phyloP scores from a whole-genome alignment of 345 rosid species.

The thale cress (Arabidopsis thaliana) region DNA sequence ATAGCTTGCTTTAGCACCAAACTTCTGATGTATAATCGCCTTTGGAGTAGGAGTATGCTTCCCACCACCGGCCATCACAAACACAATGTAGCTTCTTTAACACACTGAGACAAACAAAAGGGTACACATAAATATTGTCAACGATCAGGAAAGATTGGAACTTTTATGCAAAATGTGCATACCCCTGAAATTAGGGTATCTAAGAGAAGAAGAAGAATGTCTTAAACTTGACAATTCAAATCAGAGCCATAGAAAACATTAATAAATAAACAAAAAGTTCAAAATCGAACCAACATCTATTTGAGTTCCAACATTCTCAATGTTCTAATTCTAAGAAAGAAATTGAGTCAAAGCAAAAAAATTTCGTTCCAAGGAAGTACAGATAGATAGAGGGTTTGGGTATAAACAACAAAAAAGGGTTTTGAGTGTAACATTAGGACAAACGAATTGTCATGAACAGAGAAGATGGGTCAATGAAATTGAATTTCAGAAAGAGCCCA shows the following conservation, averaged over 20 bases:
- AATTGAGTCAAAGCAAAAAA: slow-evolving; percentile 8
- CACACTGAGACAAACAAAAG: slow-evolving; percentile 32
- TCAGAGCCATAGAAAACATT: slow-evolving; percentile 7
- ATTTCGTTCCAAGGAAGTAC: slow-evolving; percentile 9
- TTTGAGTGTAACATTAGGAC: slow-evolving; percentile 10
- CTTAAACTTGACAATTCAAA: background rate
- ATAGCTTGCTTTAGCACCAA: slow-evolving; percentile 70
- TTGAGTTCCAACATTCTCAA: slow-evolving; percentile 6
- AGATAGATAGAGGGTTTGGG: slow-evolving; percentile 1
- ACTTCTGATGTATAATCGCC: slow-evolving; percentile 74
- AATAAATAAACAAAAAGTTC: background rate
- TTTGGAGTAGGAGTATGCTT: slow-evolving; percentile 70
- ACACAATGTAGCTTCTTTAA: slow-evolving; percentile 32
- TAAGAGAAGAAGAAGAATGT: background rate
- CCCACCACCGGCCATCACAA: slow-evolving; percentile 45
- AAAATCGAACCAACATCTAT: background rate
- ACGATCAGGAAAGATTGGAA: slow-evolving; percentile 7
- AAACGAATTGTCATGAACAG: slow-evolving; percentile 26
- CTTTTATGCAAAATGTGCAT: slow-evolving; percentile 21
- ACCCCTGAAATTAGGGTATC: background rate
- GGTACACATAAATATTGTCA: background rate
- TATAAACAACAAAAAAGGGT: background rate
- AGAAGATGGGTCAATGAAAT: background rate
- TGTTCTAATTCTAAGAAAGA: background rate
- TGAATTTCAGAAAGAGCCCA: background rate